Percentiles rank a stretch among this genome's conserved stretches.
Conservation (phyloP, 1,139 yeast species). For the Pichia sp. region DNA sequence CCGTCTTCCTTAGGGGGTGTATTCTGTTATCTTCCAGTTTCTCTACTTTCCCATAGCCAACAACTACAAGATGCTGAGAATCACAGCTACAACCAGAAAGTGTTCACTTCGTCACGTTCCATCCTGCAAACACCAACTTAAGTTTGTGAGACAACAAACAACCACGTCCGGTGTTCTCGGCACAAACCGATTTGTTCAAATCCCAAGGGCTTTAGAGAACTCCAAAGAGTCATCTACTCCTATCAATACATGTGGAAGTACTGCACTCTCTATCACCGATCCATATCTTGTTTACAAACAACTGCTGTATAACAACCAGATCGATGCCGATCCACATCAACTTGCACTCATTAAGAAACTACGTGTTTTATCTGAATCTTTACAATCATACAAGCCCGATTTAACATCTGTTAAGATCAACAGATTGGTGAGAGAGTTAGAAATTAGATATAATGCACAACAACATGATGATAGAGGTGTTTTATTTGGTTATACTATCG, state of each 20-base stretch:
- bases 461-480: conserved; percentile 11
- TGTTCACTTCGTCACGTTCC: no score
- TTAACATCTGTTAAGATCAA: conserved; percentile 49
- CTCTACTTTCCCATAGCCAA: no score
- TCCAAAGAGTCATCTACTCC: no score
- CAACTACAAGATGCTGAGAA: no score
- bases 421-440: conserved; percentile 47
- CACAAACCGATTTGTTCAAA: conserved; percentile 5
- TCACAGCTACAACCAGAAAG: no score
- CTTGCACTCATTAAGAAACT: conserved; percentile 29
- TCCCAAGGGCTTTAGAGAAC: not conserved
- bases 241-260: not conserved
- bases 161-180: conserved; percentile 6
- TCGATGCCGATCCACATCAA: conserved; percentile 57
- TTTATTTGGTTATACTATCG: conserved; percentile 18
- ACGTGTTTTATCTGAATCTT: conserved; percentile 9
- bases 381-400: conserved; percentile 60
- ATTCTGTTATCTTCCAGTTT: no score
- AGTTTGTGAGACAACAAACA: not conserved
- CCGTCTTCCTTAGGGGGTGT: no score
- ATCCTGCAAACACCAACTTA: no score
- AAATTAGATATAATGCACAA: conserved; percentile 33
- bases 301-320: conserved; percentile 48
- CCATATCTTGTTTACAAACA: conserved; percentile 59
- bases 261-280: conserved; percentile 52